Evolutionary conservation across 2,329 filamentous ascomycete species (phyloP).

Genomic region (Fusarium incarnatum): DNA sequence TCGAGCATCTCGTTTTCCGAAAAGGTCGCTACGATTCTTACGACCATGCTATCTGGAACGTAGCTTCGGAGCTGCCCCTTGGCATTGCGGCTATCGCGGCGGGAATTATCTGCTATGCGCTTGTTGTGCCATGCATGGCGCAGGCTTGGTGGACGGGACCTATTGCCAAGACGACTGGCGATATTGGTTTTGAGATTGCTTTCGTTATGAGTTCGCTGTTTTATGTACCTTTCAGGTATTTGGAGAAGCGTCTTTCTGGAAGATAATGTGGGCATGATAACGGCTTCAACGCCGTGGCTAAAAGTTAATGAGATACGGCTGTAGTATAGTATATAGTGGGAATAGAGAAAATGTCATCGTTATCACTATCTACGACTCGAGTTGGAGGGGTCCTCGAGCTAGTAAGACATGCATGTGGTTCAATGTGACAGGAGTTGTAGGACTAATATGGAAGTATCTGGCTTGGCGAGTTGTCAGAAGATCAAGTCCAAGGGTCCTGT

Average conservation of each 20-base stretch:
- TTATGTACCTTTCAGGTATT: constrained; percentile 61
- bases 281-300: constrained; percentile 13
- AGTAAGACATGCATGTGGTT: not conserved
- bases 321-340: not conserved
- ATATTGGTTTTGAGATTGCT: constrained; percentile 74
- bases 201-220: constrained; percentile 62
- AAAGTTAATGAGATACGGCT: not conserved
- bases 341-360: not conserved
- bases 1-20: constrained; percentile 63
- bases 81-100: constrained; percentile 61
- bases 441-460: not conserved
- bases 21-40: constrained; percentile 57
- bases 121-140: constrained; percentile 70
- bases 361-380: not conserved
- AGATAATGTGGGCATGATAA: constrained; percentile 23
- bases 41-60: constrained; percentile 62
- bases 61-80: constrained; percentile 57
- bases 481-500: not conserved
- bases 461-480: not conserved
- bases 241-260: constrained; percentile 55
- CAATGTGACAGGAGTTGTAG: not conserved
- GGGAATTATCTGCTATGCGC: constrained; percentile 58
- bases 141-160: constrained; percentile 72
- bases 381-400: not conserved
- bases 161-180: constrained; percentile 69